Base-by-base conservation (phyloP, 2,329 filamentous ascomycete species). In the Venturia asperata region DNA sequence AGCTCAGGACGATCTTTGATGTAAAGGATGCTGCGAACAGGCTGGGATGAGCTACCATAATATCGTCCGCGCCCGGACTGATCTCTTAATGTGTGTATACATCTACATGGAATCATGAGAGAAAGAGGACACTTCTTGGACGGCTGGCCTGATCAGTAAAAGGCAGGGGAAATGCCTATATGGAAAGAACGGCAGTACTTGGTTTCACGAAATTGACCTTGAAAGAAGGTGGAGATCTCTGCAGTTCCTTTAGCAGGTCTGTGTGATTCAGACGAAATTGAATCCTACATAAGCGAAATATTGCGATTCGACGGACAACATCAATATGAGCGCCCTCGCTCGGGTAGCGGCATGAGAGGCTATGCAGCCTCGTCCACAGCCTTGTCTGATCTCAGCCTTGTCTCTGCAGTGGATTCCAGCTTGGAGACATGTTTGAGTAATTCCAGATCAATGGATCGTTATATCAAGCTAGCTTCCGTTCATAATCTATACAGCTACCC, bases 21-120 rank as follows among this genome's bases (percentile, higher is more conserved):
- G 84, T 91, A 37, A 86, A 87, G 71, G 83, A 87, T 66, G 86
- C 90, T 0, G 86, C 89, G 0, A 85, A 94, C 74, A 87, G 86
- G 72, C 76, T 96, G 70, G 91, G 91, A 64, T 96, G 79, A 83
- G 37, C 63, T 71, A 72, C 68, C 75, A 69, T 73, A 75, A 70
- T 27, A 65, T 62, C 41, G 37, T 61, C 60, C 41, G 42, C 52
- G 10, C 52, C 15, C 19, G 30, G 52, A 10, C 52, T 21, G 52
- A 58, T 37, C 30, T 27, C 27, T 37, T 58, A 9, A 3, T 34
- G 15, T 39, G 52, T 58, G 24, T 27, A 52, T 15, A 37, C 30
- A 9, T 37, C 15, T n/a, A 3, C 1, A 4, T 24, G 30, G 17
- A 56, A 56, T 5, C 5, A 5, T 37, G 52, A 15, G 7, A 58